phyloP scores from a whole-genome alignment of 202 grass and related monocot species.

The Dendrocalamus latiflorus region DNA sequence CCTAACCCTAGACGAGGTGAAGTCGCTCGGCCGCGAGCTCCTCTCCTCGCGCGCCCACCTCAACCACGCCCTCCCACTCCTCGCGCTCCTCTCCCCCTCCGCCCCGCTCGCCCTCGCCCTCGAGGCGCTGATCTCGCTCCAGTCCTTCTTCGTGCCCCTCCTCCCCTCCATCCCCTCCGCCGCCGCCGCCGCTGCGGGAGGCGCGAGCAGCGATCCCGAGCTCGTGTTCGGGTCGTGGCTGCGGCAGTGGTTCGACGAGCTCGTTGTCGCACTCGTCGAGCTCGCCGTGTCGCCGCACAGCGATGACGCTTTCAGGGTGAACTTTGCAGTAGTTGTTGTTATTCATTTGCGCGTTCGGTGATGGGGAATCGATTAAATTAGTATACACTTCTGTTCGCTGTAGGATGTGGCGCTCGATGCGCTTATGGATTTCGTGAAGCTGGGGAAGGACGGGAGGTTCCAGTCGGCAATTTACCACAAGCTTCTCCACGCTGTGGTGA shows the following conservation, averaged over 20 bases:
- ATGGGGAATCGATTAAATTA: not conserved
- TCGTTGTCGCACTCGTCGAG: conserved; percentile 50
- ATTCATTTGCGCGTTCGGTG: not conserved
- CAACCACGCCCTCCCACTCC: conserved; percentile 77
- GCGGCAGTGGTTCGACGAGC: conserved; percentile 64
- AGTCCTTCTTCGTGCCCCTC: too few relatives aligned
- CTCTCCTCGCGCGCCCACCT: conserved; percentile 80
- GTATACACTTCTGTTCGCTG: not conserved
- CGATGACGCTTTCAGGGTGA: conserved; percentile 57
- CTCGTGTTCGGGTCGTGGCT: conserved; percentile 68
- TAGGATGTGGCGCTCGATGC: conserved; percentile 97
- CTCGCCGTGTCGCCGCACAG: conserved; percentile 44
- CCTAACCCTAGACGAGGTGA: conserved; percentile 53
- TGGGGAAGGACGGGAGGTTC: conserved; percentile 73
- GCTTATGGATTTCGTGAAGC: conserved; percentile 94
- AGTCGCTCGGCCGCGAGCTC: conserved; percentile 54
- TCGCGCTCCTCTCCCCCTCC: conserved; percentile 50
- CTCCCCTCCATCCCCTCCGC: conserved; percentile 62
- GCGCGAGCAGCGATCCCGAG: conserved; percentile 42
- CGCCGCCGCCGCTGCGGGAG: conserved; percentile 4
- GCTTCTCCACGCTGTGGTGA: conserved; percentile 63
- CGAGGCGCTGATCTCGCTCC: conserved; percentile 73
- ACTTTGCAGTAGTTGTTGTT: not conserved
- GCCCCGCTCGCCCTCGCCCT: conserved; percentile 38
- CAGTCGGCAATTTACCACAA: conserved; percentile 69